Evolutionary conservation across 805 yeast species (phyloP), one percentile per base, ranked within the genome.

Genomic region (Schizosaccharomyces cryophilus): DNA sequence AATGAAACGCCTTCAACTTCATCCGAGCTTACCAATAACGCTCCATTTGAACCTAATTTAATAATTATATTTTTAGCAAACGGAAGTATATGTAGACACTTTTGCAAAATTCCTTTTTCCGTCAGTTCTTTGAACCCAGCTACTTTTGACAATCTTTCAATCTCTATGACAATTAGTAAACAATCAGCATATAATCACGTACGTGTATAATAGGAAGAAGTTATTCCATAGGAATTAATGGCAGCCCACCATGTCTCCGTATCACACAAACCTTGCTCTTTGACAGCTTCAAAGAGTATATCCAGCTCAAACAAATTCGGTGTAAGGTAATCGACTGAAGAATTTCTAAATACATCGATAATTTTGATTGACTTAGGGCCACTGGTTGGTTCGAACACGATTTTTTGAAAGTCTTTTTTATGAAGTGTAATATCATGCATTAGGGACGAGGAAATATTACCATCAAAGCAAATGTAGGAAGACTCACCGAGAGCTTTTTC

Each of bases 241-340:
- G 80, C 73, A 0, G 85, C 83, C 69, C 87, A 87, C 95, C 95
- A 88, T 21, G 24, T 19, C n/a, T 51, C 56, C 13, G 13, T 51
- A 5, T 56, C 47, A 21, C 19, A 56, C 9, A 56, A 56, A 30
- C 45, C 35, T 9, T 72, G 75, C 3, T 70, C 75, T 5, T 67
- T 71, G 4, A 68, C 66, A 65, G 85, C 79, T 6, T 80, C 68
- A 69, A 77, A 78, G 47, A 88, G 76, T 0, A 79, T 67, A 4
- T 70, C 69, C 3, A 88, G 73, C 68, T 87, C 95, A 9, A 72
- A 69, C 0, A 75, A 67, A 0, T 94, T 88, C 0, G 95, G 95
- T 0, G 93, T 83, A 1, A 79, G 71, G 24, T 84, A 65, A 61
- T 74, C 72, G 30, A 69, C 5, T 9, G 24, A 29, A 17, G 29